Evolutionary conservation across 306 rosid species (phyloP).

Genomic region (Prunus salicina): DNA sequence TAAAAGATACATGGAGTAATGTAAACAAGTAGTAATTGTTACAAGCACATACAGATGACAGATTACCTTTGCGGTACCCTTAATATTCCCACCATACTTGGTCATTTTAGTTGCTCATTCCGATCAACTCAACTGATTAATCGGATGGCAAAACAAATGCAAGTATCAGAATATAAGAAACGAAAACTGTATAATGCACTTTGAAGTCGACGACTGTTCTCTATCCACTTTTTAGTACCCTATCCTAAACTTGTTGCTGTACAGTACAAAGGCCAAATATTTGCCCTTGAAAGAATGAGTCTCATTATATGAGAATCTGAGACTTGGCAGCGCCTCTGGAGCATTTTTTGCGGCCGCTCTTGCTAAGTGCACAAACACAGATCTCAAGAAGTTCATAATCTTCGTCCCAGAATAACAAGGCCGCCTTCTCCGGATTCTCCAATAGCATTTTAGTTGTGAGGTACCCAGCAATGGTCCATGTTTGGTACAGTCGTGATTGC

Average conservation of each 20-base stretch:
- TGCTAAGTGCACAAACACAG: constrained; percentile 78
- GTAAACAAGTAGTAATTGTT: background rate
- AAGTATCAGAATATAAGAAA: constrained; percentile 9
- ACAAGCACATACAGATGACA: background rate
- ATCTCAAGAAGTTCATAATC: constrained; percentile 83
- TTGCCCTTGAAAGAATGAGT: constrained; percentile 18
- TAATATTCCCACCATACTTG: background rate
- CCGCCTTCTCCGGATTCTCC: constrained; percentile 77
- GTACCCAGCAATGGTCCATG: constrained; percentile 94
- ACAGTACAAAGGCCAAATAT: constrained; percentile 19
- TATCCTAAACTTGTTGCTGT: constrained; percentile 30
- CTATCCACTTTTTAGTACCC: constrained; percentile 6
- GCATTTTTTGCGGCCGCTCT: constrained; percentile 78
- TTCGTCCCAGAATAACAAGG: constrained; percentile 77
- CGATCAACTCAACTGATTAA: constrained; percentile 24
- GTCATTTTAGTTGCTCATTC: background rate
- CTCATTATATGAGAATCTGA: constrained; percentile 64
- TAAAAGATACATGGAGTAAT: background rate
- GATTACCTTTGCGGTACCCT: background rate
- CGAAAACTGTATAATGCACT: background rate
- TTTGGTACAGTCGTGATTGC: constrained; percentile 76
- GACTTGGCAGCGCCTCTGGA: constrained; percentile 81
- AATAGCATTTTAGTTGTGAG: constrained; percentile 90
- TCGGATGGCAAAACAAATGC: constrained; percentile 10
- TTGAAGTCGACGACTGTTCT: background rate